Evolutionary conservation across 805 yeast genomes (phyloP), one percentile per base, ranked within the genome.

Genomic region (Candida cerambycidarum): DNA sequence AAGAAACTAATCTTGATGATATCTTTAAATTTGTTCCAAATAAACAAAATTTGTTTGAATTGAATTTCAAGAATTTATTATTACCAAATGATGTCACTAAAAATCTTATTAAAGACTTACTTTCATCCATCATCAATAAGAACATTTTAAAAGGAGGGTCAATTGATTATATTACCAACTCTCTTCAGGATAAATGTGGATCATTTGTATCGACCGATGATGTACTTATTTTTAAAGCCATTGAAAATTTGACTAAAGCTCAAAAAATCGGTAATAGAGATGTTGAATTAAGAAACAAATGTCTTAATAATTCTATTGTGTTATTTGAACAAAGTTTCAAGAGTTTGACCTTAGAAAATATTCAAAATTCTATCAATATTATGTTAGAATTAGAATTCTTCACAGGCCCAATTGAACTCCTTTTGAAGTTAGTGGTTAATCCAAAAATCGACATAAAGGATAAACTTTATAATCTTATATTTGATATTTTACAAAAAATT

Each of bases 191-290:
- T 42, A 82, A 92, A 46, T 93, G 99, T 70, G 95, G 96, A 1
- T 82, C 96, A 0, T 93, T 89, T 63, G 93, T 98, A 57, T 88
- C 97, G 0, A 80, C 95, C 12, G 88, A 85, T 51, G 99, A 93
- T 63, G 97, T 93, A 19, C 75, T 89, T 46, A 87, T 93, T 11
- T 93, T 90, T 72, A 85, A 92, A 62, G 98, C 97, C 0, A 82
- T 89, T 53, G 99, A 93, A 61, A 89, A 85, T 60, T 71, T 93
- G 54, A 85, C 92, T 44, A 82, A 84, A 54, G 97, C 98, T 1
- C 85, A 83, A 55, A 85, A 81, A 44, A 78, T 81, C 46, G 88
- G 87, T 1, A 62, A 71, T 18, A 78, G 78, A 50, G 96, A 90
- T 57, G 75, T 75, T 32, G 97, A 90, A 41, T 61, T 75, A 51